Conservation (phyloP, 169 alveolate species). For the Eimeria tenella region DNA sequence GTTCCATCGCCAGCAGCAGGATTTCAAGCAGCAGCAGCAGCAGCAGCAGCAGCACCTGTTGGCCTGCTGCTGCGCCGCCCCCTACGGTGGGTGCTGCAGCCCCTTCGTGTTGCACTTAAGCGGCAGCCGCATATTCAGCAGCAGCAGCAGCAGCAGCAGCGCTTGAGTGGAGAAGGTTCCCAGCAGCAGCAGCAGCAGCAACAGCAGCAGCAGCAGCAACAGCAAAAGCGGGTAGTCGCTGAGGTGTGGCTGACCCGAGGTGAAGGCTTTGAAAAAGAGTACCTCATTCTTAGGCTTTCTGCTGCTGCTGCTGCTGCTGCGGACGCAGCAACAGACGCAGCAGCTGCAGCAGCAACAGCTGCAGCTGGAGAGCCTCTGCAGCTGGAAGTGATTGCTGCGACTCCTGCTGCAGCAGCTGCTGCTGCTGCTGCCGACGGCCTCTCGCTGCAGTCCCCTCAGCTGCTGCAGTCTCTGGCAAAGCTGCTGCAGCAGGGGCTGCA, state of each 20-base stretch:
- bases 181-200: not conserved
- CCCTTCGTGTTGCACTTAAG: not conserved
- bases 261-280: not conserved
- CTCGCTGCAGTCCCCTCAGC: not conserved
- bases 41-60: not conserved
- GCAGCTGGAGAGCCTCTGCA: not conserved
- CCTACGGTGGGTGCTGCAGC: not conserved
- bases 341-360: slow-evolving; percentile 17
- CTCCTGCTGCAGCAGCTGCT: not conserved
- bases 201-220: not conserved
- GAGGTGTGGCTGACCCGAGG: slow-evolving; percentile 26
- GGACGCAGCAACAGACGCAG: not conserved
- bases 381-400: slow-evolving; percentile 11
- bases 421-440: not conserved
- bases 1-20: not conserved
- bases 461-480: not conserved
- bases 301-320: slow-evolving; percentile 11
- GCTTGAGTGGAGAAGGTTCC: not conserved
- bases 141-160: not conserved
- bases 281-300: not conserved
- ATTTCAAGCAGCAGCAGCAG: not conserved
- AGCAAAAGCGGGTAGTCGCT: not conserved
- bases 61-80: not conserved
- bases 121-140: not conserved
- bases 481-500: slow-evolving; percentile 33